phyloP scores from a whole-genome alignment of 768 basidiomycete genomes.

The Termitomyces titanicus region DNA sequence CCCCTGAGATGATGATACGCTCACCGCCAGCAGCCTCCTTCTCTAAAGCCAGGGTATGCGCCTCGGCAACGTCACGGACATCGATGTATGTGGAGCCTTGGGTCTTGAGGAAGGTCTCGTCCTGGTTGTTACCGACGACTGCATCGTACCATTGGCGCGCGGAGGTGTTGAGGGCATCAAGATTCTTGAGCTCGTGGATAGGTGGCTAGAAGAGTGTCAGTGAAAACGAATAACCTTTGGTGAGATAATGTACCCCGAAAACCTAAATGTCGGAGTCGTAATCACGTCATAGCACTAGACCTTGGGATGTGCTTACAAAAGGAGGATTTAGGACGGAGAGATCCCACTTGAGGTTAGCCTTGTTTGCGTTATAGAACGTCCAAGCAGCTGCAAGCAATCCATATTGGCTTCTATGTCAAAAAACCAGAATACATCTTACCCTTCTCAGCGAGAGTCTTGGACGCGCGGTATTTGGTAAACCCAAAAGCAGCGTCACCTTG shows the following conservation, averaged over 20 bases:
- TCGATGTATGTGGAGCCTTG: constrained; percentile 32
- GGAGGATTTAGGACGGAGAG: constrained; percentile 51
- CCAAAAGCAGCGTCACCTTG: constrained; percentile 42
- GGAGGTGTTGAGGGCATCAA: constrained; percentile 34
- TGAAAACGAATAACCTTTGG: background rate
- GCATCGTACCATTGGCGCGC: constrained; percentile 27
- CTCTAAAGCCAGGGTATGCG: constrained; percentile 46
- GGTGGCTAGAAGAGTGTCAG: constrained; percentile 26
- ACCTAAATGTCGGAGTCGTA: constrained; percentile 14
- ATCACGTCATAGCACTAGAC: background rate
- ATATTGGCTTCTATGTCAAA: background rate
- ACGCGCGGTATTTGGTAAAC: constrained; percentile 47
- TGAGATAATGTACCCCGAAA: constrained; percentile 23
- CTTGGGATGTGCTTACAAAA: constrained; percentile 26
- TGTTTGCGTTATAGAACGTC: constrained; percentile 35
- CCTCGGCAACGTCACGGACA: constrained; percentile 47
- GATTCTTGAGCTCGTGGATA: constrained; percentile 29
- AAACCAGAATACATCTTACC: constrained; percentile 22
- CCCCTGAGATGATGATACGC: constrained; percentile 42
- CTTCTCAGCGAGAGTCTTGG: constrained; percentile 59
- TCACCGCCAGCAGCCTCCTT: constrained; percentile 46
- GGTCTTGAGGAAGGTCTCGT: constrained; percentile 18
- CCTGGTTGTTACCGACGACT: constrained; percentile 20
- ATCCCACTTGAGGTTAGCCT: constrained; percentile 45
- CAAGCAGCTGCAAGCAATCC: constrained; percentile 33